phyloP scores from a whole-genome alignment of 2,329 filamentous ascomycete species.

The Colletotrichum siamense region DNA sequence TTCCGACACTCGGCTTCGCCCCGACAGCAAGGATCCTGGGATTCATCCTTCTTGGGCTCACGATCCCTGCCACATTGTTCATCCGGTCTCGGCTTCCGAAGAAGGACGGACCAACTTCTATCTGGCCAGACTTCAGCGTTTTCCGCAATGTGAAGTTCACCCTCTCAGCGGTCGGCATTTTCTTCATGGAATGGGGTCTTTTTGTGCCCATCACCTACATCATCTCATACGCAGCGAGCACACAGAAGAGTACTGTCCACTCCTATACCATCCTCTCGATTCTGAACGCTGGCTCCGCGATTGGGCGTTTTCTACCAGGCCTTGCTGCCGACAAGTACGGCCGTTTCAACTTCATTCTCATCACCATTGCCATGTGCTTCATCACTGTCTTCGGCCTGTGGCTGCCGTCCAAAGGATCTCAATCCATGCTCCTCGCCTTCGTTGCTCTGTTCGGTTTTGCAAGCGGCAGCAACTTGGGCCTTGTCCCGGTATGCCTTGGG shows the following conservation, averaged over 20 bases:
- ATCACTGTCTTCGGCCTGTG: conserved; percentile 68
- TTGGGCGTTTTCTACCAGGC: conserved; percentile 80
- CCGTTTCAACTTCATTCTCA: conserved; percentile 80
- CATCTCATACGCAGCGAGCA: conserved; percentile 69
- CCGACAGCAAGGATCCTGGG: conserved; percentile 57
- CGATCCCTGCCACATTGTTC: conserved; percentile 52
- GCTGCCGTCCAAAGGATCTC: conserved; percentile 64
- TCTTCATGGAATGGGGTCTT: conserved; percentile 74
- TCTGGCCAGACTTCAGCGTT: conserved; percentile 65
- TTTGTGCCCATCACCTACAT: conserved; percentile 81
- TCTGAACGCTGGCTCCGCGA: conserved; percentile 78
- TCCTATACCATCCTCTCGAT: conserved; percentile 81
- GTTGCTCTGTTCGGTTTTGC: conserved; percentile 78
- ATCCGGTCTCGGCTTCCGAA: conserved; percentile 61
- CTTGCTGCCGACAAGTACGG: conserved; percentile 78
- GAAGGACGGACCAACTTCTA: conserved; percentile 43
- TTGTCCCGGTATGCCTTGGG: conserved; percentile 81
- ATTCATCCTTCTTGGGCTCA: conserved; percentile 53
- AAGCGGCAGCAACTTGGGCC: conserved; percentile 77
- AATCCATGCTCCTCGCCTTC: conserved; percentile 70
- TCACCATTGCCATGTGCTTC: conserved; percentile 65
- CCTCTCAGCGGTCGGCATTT: conserved; percentile 66
- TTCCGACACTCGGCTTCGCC: conserved; percentile 51
- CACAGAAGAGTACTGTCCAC: conserved; percentile 64
- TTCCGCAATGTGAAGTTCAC: conserved; percentile 66